phyloP scores from a whole-genome alignment of 495 filamentous ascomycete genomes.

The Rostrohypoxylon terebratum region DNA sequence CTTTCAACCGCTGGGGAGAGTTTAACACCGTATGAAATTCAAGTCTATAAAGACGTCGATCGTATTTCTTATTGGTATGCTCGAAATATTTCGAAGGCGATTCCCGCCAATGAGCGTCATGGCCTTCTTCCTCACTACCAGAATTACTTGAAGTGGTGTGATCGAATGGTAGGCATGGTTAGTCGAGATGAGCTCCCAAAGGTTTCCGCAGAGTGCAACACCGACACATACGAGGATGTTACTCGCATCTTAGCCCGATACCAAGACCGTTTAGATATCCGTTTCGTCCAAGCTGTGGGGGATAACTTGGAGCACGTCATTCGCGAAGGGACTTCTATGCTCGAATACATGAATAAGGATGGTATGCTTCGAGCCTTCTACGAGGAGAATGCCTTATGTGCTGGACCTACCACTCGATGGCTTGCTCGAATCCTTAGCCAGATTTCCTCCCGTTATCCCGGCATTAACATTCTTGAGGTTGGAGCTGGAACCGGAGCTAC shows the following conservation, averaged over 20 bases:
- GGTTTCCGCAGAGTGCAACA: neutral
- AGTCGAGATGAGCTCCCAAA: neutral
- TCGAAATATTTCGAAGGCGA: neutral
- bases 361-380: constrained; percentile 10
- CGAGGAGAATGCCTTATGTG: constrained; percentile 2
- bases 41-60: constrained; percentile 5
- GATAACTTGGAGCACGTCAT: constrained; percentile 4
- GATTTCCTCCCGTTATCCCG: neutral
- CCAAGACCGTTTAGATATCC: constrained; percentile 1
- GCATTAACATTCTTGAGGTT: constrained; percentile 55
- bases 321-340: constrained; percentile 1
- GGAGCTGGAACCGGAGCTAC: constrained; percentile 62
- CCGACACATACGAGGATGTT: neutral
- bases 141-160: constrained; percentile 8
- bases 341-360: constrained; percentile 7
- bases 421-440: constrained; percentile 1
- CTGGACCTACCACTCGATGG: constrained; percentile 9
- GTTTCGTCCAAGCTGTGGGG: constrained; percentile 5
- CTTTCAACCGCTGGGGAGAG: constrained; percentile 1
- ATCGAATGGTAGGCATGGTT: constrained; percentile 3
- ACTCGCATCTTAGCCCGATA: neutral
- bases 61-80: constrained; percentile 1
- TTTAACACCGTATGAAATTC: neutral
- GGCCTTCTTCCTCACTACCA: constrained; percentile 1
- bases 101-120: neutral